These are phyloP conservation scores for Teratosphaeriaceae sp. DNA, from an alignment of 2,329 filamentous ascomycete species.

Conservation along the genomic window DNA sequence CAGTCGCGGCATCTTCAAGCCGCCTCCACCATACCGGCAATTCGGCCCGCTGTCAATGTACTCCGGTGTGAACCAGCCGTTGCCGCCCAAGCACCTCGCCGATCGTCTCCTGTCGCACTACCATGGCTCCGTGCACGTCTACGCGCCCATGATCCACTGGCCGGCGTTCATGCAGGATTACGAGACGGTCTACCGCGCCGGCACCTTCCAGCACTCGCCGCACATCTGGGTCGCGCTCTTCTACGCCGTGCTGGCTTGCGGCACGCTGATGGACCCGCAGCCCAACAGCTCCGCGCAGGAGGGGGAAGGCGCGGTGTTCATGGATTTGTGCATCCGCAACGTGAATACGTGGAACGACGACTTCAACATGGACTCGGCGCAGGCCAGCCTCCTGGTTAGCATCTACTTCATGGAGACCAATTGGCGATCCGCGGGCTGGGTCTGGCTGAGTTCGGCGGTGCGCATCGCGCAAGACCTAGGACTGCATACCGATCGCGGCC, in stretches of 20 bases:
- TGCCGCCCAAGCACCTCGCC: constrained; percentile 64
- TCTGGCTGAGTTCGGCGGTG: constrained; percentile 75
- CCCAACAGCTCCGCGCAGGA: constrained; percentile 49
- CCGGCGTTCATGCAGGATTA: constrained; percentile 71
- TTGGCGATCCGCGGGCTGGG: constrained; percentile 75
- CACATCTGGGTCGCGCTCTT: constrained; percentile 72
- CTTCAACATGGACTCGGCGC: constrained; percentile 67
- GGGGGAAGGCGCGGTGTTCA: constrained; percentile 54
- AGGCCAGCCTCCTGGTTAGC: constrained; percentile 64
- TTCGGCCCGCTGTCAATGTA: constrained; percentile 38
- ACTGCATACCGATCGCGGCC: constrained; percentile 66
- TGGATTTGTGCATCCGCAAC: constrained; percentile 63
- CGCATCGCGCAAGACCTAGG: constrained; percentile 78
- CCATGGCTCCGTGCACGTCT: constrained; percentile 66
- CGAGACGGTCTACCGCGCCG: constrained; percentile 65
- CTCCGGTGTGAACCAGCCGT: constrained; percentile 40
- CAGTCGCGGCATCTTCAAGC: constrained; percentile 76
- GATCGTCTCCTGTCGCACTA: constrained; percentile 72
- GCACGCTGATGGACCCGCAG: constrained; percentile 62
- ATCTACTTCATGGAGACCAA: constrained; percentile 83
- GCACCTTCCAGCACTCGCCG: constrained; percentile 54
- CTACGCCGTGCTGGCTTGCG: constrained; percentile 77
- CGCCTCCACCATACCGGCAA: constrained; percentile 61
- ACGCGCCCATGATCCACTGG: constrained; percentile 84
- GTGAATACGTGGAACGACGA: constrained; percentile 79